A percentile compares a stretch with the other conserved stretches of the same genome.
phyloP scores from a whole-genome alignment of 2,329 filamentous ascomycete species.

The Neopestalotiopsis rosae region DNA sequence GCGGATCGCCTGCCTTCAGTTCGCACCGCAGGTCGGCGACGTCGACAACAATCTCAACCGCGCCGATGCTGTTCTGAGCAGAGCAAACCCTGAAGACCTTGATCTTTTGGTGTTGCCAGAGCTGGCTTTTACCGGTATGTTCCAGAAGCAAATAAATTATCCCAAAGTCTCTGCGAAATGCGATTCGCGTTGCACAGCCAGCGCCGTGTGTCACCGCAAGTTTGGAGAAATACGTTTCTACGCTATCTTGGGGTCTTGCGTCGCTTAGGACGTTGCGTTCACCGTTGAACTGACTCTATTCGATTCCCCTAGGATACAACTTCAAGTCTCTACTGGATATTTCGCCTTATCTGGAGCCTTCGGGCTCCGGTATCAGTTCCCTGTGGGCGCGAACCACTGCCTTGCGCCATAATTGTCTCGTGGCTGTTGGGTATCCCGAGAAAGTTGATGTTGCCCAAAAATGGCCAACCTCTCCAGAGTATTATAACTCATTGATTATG shows the following conservation, averaged over 20 bases:
- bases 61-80: slow-evolving; percentile 67
- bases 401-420: slow-evolving; percentile 68
- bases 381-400: slow-evolving; percentile 75
- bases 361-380: slow-evolving; percentile 68
- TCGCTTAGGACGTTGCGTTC: no score
- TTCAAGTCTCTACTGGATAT: slow-evolving; percentile 75
- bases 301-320: slow-evolving; percentile 67
- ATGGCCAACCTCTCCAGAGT: slow-evolving; percentile 53
- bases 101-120: slow-evolving; percentile 79
- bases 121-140: slow-evolving; percentile 73
- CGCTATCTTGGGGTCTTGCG: neutral
- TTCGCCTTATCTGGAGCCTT: slow-evolving; percentile 69
- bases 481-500: slow-evolving; percentile 54
- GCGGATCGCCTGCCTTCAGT: slow-evolving; percentile 75
- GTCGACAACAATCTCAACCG: slow-evolving; percentile 72
- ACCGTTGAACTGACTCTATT: no score
- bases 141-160: no score
- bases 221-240: neutral
- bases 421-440: slow-evolving; percentile 78
- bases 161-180: no score
- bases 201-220: no score
- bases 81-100: slow-evolving; percentile 56
- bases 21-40: slow-evolving; percentile 72
- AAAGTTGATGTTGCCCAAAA: slow-evolving; percentile 56
- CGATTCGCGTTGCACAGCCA: no score